These are phyloP conservation scores for Aspergillus quadricinctus DNA, from an alignment of 2,329 filamentous ascomycete genomes.

Conservation along the genomic window DNA sequence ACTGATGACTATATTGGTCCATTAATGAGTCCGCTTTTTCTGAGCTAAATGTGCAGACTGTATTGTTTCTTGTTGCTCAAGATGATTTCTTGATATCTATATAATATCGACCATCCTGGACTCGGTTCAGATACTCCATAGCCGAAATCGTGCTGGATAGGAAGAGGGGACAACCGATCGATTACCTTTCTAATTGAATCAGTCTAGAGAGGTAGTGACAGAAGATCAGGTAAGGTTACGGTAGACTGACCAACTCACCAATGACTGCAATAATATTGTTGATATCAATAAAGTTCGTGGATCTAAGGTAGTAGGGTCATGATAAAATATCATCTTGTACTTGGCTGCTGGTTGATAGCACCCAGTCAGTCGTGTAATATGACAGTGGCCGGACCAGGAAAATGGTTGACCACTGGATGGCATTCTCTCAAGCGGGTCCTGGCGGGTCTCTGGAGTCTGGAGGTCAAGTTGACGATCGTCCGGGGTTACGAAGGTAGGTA, in stretches of 20 bases:
- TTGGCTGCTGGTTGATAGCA: not conserved
- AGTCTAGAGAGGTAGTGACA: not conserved
- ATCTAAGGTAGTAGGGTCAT: not conserved
- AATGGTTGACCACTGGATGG: not conserved
- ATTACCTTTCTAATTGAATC: not conserved
- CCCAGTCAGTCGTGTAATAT: not conserved
- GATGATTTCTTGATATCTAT: not conserved
- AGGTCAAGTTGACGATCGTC: conserved; percentile 12
- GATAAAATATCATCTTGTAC: not conserved
- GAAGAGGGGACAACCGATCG: not conserved
- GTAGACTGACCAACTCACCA: not conserved
- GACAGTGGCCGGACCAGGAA: not conserved
- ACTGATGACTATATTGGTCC: not conserved
- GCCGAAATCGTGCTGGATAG: too few species aligned
- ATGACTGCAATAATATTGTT: not conserved
- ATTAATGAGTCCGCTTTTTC: not conserved
- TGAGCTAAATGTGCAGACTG: not conserved
- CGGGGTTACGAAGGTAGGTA: conserved; percentile 7
- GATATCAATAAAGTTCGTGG: not conserved
- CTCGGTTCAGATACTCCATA: not conserved
- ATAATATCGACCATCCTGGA: not conserved
- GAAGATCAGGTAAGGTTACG: not conserved
- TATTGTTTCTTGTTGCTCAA: not conserved
- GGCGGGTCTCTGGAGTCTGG: conserved; percentile 8
- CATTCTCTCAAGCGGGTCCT: conserved; percentile 1